A percentile compares a stretch with the other conserved stretches of the same genome.
Conservation (phyloP, 2,329 filamentous ascomycete species). For the Sporothrix globosa region DNA sequence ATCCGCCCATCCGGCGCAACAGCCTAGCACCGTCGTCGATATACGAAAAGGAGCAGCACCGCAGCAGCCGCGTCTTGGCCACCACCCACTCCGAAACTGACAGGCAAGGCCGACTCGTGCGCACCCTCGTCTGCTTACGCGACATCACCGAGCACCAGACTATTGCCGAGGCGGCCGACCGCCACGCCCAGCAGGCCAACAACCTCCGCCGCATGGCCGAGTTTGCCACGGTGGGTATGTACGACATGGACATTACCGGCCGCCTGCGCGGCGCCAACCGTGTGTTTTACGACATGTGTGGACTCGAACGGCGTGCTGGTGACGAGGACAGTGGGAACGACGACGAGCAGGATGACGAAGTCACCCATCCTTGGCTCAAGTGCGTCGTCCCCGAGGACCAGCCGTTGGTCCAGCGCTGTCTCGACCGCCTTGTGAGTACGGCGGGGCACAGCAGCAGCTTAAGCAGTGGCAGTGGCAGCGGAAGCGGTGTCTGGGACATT, state of each 20-base stretch:
- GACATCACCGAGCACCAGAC: constrained; percentile 57
- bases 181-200: constrained; percentile 55
- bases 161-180: constrained; percentile 53
- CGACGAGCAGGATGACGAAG: constrained; percentile 38
- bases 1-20: constrained; percentile 16
- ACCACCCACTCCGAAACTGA: constrained; percentile 53
- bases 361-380: constrained; percentile 51
- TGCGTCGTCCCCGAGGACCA: constrained; percentile 53
- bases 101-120: constrained; percentile 49
- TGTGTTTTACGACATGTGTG: constrained; percentile 57
- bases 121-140: constrained; percentile 55
- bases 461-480: background rate
- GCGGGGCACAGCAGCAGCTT: background rate
- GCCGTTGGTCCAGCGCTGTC: constrained; percentile 46
- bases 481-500: constrained; percentile 20
- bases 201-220: constrained; percentile 60
- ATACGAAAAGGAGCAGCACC: constrained; percentile 1
- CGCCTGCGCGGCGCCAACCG: constrained; percentile 56
- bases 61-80: constrained; percentile 52
- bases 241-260: constrained; percentile 56
- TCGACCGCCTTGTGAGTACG: constrained; percentile 45
- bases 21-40: constrained; percentile 36
- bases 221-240: constrained; percentile 59
- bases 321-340: constrained; percentile 41
- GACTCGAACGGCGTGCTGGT: constrained; percentile 49